Percentiles rank a stretch among this genome's conserved stretches.
These are phyloP conservation scores for Rhexocercosporidium sp. DNA, from an alignment of 2,329 filamentous ascomycete genomes.

Conservation along the genomic window DNA sequence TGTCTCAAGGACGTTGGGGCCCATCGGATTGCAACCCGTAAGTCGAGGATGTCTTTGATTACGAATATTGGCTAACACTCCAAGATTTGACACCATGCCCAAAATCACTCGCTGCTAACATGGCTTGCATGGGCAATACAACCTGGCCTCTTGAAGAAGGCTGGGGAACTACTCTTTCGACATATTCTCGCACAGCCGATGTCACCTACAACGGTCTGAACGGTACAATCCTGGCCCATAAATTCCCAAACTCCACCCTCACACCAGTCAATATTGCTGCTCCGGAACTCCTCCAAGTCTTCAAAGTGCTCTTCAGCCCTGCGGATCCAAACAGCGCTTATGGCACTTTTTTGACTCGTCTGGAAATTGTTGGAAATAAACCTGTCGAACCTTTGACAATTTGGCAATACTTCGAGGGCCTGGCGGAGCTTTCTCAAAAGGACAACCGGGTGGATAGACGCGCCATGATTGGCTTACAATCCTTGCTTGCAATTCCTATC, in stretches of 20 bases:
- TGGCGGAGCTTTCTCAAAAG: background rate
- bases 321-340: background rate
- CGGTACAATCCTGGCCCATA: slow-evolving; percentile 1
- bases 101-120: slow-evolving; percentile 7
- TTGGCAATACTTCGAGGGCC: slow-evolving; percentile 15
- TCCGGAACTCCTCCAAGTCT: slow-evolving; percentile 4
- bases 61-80: background rate
- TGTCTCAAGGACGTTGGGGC: slow-evolving; percentile 2
- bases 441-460: background rate
- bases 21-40: background rate
- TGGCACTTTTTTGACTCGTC: background rate
- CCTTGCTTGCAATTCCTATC: slow-evolving; percentile 6
- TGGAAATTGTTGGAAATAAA: background rate
- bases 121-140: background rate
- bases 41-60: background rate
- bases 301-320: background rate
- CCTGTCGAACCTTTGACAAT: slow-evolving; percentile 9
- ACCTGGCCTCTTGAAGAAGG: background rate
- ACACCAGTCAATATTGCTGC: slow-evolving; percentile 8
- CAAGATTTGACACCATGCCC: slow-evolving; percentile 4
- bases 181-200: background rate
- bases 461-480: background rate
- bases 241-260: background rate
- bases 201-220: slow-evolving; percentile 13
- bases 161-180: slow-evolving; percentile 2